Percentiles rank a stretch among this genome's conserved stretches.
phyloP scores from a whole-genome alignment of 2,329 filamentous ascomycete species.

The Aspergillus ruber region DNA sequence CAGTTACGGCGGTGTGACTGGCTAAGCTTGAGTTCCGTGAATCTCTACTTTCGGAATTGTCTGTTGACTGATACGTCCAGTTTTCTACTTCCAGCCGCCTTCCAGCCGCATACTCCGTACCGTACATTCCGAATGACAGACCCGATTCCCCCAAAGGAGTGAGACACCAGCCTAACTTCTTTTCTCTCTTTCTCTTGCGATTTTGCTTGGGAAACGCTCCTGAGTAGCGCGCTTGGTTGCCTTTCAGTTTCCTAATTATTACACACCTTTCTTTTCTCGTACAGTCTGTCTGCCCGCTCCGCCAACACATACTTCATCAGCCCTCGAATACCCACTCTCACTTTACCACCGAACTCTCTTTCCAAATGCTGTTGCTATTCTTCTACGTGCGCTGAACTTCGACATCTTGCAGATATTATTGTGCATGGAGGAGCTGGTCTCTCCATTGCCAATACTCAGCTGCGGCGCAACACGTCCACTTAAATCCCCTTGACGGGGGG shows the following conservation, averaged over 20 bases:
- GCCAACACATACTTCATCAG: not conserved
- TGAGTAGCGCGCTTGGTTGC: no score
- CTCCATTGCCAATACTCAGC: slow-evolving; percentile 22
- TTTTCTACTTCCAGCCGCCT: not conserved
- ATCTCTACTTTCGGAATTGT: not conserved
- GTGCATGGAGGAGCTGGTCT: slow-evolving; percentile 40
- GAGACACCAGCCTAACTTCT: not conserved
- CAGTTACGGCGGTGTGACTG: no score
- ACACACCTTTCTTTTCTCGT: not conserved
- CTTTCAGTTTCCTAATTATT: no score
- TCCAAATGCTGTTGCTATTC: slow-evolving; percentile 10
- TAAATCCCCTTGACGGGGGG: not conserved
- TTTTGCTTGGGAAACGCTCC: not conserved
- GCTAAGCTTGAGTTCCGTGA: not conserved
- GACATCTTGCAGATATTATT: slow-evolving; percentile 11
- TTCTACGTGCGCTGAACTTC: slow-evolving; percentile 1
- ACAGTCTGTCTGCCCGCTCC: not conserved
- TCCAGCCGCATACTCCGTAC: not conserved
- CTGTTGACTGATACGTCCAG: not conserved
- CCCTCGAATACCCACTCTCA: not conserved
- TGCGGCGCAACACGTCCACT: slow-evolving; percentile 5
- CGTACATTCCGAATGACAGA: not conserved
- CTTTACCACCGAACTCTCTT: slow-evolving; percentile 4
- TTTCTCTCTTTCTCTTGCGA: not conserved
- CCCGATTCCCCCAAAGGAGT: not conserved